A percentile compares a stretch with the other conserved stretches of the same genome.
phyloP scores from a whole-genome alignment of 306 rosid genomes.

The Prunus fruticosa region DNA sequence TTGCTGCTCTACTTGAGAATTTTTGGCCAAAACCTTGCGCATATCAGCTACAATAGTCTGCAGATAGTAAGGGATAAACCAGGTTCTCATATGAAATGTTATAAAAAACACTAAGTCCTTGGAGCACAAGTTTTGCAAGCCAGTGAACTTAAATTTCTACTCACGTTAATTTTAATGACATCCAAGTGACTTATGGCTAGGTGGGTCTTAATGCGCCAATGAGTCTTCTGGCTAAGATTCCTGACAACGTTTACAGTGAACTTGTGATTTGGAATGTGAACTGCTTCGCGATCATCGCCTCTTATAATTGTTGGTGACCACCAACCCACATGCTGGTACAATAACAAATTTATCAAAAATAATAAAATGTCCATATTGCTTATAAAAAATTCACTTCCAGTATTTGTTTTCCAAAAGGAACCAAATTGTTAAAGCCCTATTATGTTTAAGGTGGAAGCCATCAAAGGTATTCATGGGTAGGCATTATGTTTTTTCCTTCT shows the following conservation, averaged over 20 bases:
- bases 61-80: constrained; percentile 14
- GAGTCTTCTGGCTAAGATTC: constrained; percentile 92
- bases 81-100: constrained; percentile 22
- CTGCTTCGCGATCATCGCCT: constrained; percentile 99
- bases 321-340: constrained; percentile 93
- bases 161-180: constrained; percentile 89
- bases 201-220: constrained; percentile 96
- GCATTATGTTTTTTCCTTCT: neutral
- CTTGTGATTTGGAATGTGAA: constrained; percentile 97
- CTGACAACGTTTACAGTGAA: constrained; percentile 95
- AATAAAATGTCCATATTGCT: neutral
- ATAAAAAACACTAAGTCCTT: constrained; percentile 17
- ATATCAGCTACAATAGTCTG: constrained; percentile 94
- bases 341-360: neutral
- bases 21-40: constrained; percentile 97
- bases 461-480: neutral
- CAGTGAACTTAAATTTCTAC: constrained; percentile 34
- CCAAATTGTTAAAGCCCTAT: neutral
- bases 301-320: constrained; percentile 98
- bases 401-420: neutral
- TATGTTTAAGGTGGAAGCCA: neutral
- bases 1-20: constrained; percentile 98
- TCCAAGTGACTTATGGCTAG: constrained; percentile 93
- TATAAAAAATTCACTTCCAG: neutral
- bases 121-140: constrained; percentile 15